Conservation (phyloP, 257 asterid species). For the Anisodus acutangulus region DNA sequence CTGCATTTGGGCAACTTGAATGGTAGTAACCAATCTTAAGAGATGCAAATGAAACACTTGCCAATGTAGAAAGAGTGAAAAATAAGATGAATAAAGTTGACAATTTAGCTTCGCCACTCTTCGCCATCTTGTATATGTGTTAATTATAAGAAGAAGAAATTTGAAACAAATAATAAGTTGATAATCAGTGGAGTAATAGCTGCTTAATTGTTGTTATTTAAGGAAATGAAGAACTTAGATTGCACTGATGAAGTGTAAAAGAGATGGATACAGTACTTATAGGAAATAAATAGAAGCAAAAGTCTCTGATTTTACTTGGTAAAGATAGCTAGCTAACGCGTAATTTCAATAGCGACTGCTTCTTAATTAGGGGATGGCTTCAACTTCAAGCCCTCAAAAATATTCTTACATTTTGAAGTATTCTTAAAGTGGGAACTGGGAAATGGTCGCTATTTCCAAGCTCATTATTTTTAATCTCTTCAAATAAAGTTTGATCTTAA, state of each 20-base stretch:
- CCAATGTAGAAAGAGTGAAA: constrained; percentile 9
- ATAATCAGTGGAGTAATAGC: neutral
- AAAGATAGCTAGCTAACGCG: neutral
- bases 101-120: neutral
- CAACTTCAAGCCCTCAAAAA: neutral
- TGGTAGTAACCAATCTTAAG: constrained; percentile 44
- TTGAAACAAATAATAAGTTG: neutral
- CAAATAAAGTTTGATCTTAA: neutral
- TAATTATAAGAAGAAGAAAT: neutral
- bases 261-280: neutral
- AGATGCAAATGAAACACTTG: constrained; percentile 27
- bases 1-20: constrained; percentile 46
- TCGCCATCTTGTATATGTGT: neutral
- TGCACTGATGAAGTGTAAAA: neutral
- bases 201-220: neutral
- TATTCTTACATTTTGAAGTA: neutral
- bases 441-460: constrained; percentile 5
- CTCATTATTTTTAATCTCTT: neutral
- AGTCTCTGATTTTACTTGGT: neutral
- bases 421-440: neutral
- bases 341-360: neutral
- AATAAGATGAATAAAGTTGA: neutral
- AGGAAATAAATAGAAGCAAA: neutral
- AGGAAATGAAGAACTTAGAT: neutral
- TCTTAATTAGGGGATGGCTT: neutral